Conservation (phyloP, 306 rosid genomes). For the Citrullus colocynthis region DNA sequence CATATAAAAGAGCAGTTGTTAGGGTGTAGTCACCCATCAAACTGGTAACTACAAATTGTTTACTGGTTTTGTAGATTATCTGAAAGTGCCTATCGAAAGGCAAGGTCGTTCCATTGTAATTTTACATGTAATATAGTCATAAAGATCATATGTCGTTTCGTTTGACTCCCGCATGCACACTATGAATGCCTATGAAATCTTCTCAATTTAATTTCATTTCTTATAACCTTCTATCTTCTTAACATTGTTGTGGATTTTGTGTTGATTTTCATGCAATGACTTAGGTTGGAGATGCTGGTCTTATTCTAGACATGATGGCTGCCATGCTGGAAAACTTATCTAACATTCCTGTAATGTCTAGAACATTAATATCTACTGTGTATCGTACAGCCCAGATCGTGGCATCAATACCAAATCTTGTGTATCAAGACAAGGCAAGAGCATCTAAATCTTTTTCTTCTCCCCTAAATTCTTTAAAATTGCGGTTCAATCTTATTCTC, state of each 20-base stretch:
- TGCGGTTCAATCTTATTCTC: not conserved
- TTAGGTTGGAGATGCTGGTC: slow-evolving; percentile 90
- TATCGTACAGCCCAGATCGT: slow-evolving; percentile 34
- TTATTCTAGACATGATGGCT: slow-evolving; percentile 78
- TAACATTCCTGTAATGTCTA: slow-evolving; percentile 44
- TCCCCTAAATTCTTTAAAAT: not conserved
- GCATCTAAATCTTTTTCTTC: not conserved
- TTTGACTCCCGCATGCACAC: not conserved
- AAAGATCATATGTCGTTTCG: not conserved
- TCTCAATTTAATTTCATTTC: not conserved
- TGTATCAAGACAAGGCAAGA: slow-evolving; percentile 33
- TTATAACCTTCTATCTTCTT: not conserved
- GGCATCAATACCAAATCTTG: slow-evolving; percentile 28
- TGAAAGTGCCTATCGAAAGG: not conserved
- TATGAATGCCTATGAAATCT: not conserved
- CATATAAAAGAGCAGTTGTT: not conserved
- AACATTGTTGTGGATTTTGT: not conserved
- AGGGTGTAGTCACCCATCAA: not conserved
- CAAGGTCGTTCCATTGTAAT: not conserved
- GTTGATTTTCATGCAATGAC: slow-evolving; percentile 10
- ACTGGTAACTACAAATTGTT: not conserved
- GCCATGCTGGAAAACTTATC: slow-evolving; percentile 77
- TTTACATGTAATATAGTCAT: not conserved
- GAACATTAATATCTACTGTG: slow-evolving; percentile 36
- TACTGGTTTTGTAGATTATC: not conserved